Conservation (phyloP, 139 green algal species). For the Chlorella sp. region DNA sequence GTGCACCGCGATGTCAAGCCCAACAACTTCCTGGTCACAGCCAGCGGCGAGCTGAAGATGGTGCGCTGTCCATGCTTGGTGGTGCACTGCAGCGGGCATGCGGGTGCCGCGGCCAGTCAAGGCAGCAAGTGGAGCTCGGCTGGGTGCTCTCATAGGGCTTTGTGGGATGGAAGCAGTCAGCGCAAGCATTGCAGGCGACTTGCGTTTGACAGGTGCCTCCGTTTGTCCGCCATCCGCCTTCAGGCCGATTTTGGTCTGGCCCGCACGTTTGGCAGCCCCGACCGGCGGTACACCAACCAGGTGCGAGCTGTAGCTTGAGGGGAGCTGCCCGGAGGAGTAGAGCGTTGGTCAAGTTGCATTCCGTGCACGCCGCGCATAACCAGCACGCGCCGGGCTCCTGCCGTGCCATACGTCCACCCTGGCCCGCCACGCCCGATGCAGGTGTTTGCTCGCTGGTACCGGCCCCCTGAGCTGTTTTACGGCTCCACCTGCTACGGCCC, state of each 20-base stretch:
- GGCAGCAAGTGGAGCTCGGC: too few relatives aligned
- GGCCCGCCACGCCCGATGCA: conserved; percentile 33
- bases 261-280: conserved; percentile 72
- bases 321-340: not conserved
- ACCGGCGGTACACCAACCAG: conserved; percentile 76
- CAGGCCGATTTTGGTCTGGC: conserved; percentile 89
- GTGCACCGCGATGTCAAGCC: conserved; percentile 93
- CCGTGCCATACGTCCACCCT: not conserved
- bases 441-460: conserved; percentile 95
- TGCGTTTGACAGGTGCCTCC: too few relatives aligned
- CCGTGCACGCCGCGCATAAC: too few relatives aligned
- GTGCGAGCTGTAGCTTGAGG: conserved; percentile 20
- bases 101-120: too few relatives aligned
- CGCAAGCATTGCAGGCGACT: too few relatives aligned
- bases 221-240: not conserved
- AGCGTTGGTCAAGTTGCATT: not conserved
- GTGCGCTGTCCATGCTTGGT: not conserved
- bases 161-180: too few relatives aligned
- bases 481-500: conserved; percentile 78
- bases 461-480: conserved; percentile 90
- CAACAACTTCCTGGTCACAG: conserved; percentile 85
- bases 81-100: too few relatives aligned
- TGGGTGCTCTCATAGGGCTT: too few relatives aligned
- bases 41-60: conserved; percentile 80
- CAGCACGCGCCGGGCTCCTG: too few relatives aligned